Evolutionary conservation across 108 stramenopile genomes (phyloP), one percentile per base, ranked within the genome.

Genomic region (Conticribra weissflogii): DNA sequence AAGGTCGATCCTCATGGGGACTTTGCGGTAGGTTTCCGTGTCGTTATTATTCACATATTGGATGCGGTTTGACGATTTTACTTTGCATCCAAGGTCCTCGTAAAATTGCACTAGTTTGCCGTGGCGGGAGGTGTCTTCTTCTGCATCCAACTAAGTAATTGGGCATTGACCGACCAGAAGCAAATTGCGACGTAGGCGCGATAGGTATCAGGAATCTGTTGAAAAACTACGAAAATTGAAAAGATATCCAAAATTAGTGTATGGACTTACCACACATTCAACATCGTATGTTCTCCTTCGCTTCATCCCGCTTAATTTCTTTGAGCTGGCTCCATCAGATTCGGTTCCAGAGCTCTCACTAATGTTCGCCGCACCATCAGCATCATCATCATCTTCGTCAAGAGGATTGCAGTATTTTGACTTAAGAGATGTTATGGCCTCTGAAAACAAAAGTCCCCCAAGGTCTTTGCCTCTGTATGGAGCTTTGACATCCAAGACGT

Each of bases 71-170:
- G 72, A 57, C 29, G 73, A 57, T 44, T 72, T 81, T 22, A 84
- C 67, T 22, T 46, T 33, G 36, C 76, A 87, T n/a, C 89, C 89
- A 32, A 87, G 58, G 12, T 60, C 55, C 65, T 81, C 54, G 63
- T 90, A 90, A 50, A 87, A 90, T 16, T 30, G 22, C 21, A 87
- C 74, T 25, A 90, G 73, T 47, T 84, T 85, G 55, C 83, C 71
- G 51, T 87, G 81, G 36, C 89, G 56, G 9, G 71, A 34, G 12
- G 72, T 54, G 52, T 90, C 89, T 64, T 90, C 89, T 68, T 90
- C 85, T 9, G 86, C 89, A 23, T 86, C 89, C 48, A 89, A 67
- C n/a, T n/a, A n/a, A n/a, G n/a, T n/a, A n/a, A n/a, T n/a, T n/a
- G n/a, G n/a, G n/a, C n/a, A n/a, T n/a, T n/a, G n/a, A n/a, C n/a